Evolutionary conservation across 352 stramenopile genomes (phyloP).

Genomic region (Phytopythium helicoides): DNA sequence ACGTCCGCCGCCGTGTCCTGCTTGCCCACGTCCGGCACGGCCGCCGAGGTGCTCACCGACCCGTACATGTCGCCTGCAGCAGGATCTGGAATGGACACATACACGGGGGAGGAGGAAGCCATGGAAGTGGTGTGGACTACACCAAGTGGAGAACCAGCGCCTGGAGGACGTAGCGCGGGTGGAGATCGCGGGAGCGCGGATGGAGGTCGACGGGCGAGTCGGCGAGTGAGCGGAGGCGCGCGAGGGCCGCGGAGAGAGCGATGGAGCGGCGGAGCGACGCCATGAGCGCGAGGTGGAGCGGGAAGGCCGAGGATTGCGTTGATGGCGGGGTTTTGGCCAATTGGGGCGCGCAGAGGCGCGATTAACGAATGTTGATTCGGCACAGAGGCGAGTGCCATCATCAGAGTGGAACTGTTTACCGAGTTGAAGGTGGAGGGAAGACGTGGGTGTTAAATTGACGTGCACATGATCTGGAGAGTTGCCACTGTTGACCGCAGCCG

Average conservation of each 20-base stretch:
- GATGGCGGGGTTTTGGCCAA: background rate
- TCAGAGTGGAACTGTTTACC: no score
- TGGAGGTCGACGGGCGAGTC: no score
- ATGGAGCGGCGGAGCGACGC: background rate
- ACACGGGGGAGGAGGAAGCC: background rate
- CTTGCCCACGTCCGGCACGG: constrained; percentile 43
- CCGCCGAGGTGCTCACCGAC: constrained; percentile 2
- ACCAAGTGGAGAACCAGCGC: no score
- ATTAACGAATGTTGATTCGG: background rate
- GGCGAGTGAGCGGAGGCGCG: no score
- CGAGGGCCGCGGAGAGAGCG: background rate
- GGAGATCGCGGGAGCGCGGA: no score
- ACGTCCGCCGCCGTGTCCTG: constrained; percentile 57
- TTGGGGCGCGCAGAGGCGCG: background rate
- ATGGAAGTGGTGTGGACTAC: no score
- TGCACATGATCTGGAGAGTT: no score
- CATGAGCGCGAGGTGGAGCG: background rate
- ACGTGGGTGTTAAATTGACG: no score
- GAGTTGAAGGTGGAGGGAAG: no score
- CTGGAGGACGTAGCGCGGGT: no score
- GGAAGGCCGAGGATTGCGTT: background rate
- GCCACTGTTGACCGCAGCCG: no score
- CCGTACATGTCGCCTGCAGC: constrained; percentile 12
- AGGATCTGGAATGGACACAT: constrained; percentile 1
- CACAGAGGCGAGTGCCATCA: no score